phyloP scores from a whole-genome alignment of 1,284 basidiomycete species.

The Ustilago bromivora region DNA sequence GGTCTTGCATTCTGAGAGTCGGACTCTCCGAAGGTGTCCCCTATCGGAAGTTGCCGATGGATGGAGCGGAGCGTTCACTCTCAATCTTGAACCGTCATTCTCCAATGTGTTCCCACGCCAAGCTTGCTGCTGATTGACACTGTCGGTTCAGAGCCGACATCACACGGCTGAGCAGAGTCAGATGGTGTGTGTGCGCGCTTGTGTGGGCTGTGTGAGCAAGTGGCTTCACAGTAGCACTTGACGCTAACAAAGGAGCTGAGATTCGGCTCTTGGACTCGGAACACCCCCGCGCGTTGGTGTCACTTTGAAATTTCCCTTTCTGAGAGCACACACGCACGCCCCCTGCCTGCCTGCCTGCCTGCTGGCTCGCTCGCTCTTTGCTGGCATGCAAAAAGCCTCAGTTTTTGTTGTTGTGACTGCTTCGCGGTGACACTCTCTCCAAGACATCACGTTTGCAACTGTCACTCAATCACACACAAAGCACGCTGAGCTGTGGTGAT shows the following conservation, averaged over 20 bases:
- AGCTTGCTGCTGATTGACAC: neutral
- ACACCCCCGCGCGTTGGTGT: slow-evolving; percentile 4
- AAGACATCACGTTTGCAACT: neutral
- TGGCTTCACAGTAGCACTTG: neutral
- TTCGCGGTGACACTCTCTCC: neutral
- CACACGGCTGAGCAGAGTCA: neutral
- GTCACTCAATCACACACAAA: neutral
- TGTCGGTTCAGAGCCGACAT: neutral
- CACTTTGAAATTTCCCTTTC: slow-evolving; percentile 4
- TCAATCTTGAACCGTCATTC: neutral
- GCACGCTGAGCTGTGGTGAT: slow-evolving; percentile 5
- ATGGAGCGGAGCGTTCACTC: neutral
- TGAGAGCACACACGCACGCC: slow-evolving; percentile 2
- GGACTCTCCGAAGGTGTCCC: neutral
- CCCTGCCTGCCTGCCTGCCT: neutral
- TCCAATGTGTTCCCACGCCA: neutral
- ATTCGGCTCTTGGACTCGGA: neutral
- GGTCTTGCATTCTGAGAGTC: neutral
- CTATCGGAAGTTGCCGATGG: neutral
- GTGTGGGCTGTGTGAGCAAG: neutral
- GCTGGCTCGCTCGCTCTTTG: neutral
- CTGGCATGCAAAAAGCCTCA: slow-evolving; percentile 12
- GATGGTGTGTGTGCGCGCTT: neutral
- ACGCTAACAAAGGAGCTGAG: neutral
- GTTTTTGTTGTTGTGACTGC: neutral